Percentiles rank a stretch among this genome's conserved stretches.
phyloP scores from a whole-genome alignment of 164 flowering plant genomes.

The Vitis vinifera region ASM3070453v1 NC_081822.1:12659501-12660000 shows the following conservation, averaged over 20 bases:
- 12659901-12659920: too few relatives aligned
- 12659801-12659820: too few relatives aligned
- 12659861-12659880: too few relatives aligned
- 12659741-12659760: conserved; percentile 5
- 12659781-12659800: too few relatives aligned
- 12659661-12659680: conserved; percentile 4
- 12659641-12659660: conserved; percentile 1
- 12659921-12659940: too few relatives aligned
- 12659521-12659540: conserved; percentile 1
- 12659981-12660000: too few relatives aligned
- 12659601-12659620: conserved; percentile 25
- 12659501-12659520: conserved; percentile 6
- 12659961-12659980: too few relatives aligned
- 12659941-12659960: too few relatives aligned
- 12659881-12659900: too few relatives aligned
- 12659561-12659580: conserved; percentile 13
- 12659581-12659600: conserved; percentile 32
- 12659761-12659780: too few relatives aligned
- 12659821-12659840: too few relatives aligned
- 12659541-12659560: neutral
- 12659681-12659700: conserved; percentile 15
- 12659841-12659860: too few relatives aligned
- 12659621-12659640: conserved; percentile 17
- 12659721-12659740: conserved; percentile 2
- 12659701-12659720: conserved; percentile 4